Conservation (phyloP, 768 basidiomycete genomes). For the Pulveroboletus sp. region DNA sequence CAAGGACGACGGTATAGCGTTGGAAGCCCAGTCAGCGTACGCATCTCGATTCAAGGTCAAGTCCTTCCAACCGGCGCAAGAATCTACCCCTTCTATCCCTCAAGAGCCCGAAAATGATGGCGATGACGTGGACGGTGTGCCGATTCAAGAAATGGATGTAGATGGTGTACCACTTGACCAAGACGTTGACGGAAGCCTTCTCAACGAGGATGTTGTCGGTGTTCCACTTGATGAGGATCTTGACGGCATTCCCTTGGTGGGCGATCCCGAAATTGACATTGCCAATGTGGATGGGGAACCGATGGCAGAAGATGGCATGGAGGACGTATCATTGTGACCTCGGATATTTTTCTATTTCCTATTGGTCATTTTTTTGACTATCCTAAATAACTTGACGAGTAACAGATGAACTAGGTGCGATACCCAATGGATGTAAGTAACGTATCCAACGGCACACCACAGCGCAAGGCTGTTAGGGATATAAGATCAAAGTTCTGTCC, state of each 20-base stretch:
- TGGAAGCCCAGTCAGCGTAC: conserved; percentile 32
- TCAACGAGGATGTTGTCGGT: conserved; percentile 27
- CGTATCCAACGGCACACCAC: background rate
- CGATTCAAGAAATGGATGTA: conserved; percentile 45
- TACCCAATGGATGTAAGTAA: background rate
- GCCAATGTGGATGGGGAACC: conserved; percentile 26
- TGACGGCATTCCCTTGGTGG: conserved; percentile 36
- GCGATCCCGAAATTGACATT: conserved; percentile 15
- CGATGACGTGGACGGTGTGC: conserved; percentile 50
- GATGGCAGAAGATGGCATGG: conserved; percentile 33
- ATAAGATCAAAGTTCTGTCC: conserved; percentile 27
- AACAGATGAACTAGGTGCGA: background rate
- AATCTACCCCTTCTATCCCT: conserved; percentile 23
- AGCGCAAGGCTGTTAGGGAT: background rate
- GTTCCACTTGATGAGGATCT: conserved; percentile 31
- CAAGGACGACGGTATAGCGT: conserved; percentile 6
- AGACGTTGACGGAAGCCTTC: conserved; percentile 37
- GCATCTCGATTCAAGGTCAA: conserved; percentile 71
- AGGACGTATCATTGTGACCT: conserved; percentile 36
- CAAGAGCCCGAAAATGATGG: conserved; percentile 35
- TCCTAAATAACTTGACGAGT: background rate
- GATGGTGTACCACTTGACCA: conserved; percentile 44
- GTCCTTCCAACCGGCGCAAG: conserved; percentile 68
- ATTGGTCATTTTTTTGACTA: background rate
- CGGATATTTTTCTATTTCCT: background rate